A percentile compares a stretch with the other conserved stretches of the same genome.
Evolutionary conservation across 176 grass and related monocot genomes (phyloP).

Genomic region (Echinochloa phyllopogon): DNA sequence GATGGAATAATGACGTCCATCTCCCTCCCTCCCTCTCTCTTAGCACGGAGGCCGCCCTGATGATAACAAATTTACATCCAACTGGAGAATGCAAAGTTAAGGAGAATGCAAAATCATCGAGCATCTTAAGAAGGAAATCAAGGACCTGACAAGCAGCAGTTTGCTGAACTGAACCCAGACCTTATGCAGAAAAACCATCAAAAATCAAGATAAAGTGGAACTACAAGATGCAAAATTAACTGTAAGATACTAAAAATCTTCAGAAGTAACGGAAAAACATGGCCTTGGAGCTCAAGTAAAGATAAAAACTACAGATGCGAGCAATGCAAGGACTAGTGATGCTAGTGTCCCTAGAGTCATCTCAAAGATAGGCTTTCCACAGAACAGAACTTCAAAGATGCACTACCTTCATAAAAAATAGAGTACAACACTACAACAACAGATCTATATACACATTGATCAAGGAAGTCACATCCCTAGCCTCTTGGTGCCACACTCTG

Average conservation of each 20-base stretch:
- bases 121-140: background rate
- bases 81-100: background rate
- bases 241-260: background rate
- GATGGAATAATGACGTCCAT: background rate
- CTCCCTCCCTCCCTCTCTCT: background rate
- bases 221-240: background rate
- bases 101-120: background rate
- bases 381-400: background rate
- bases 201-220: background rate
- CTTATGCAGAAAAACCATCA: background rate
- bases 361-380: background rate
- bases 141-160: background rate
- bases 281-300: background rate
- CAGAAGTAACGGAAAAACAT: background rate
- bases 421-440: conserved; percentile 12
- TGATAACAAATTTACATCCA: background rate
- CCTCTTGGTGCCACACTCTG: conserved; percentile 89
- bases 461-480: conserved; percentile 54
- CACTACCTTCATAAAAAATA: background rate
- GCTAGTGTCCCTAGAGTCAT: background rate
- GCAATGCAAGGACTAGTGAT: background rate
- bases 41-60: background rate
- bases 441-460: conserved; percentile 17
- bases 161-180: background rate
- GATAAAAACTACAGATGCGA: background rate